Base-by-base conservation (phyloP, 2,329 filamentous ascomycete genomes). In the Clathrospora elynae region DNA sequence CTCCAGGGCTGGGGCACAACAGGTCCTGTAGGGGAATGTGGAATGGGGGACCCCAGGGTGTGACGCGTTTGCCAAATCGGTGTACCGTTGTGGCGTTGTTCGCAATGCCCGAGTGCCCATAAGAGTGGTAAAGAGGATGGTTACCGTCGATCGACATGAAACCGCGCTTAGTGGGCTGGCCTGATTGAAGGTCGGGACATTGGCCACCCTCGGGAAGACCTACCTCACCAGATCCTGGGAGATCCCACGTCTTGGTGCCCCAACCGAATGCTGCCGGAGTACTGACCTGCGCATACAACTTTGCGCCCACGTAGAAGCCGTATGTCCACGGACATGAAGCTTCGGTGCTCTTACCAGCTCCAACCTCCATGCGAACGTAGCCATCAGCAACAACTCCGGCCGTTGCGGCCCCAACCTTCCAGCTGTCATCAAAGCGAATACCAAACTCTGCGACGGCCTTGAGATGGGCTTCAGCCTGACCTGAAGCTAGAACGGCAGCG, bases 361-460 rank as follows among this genome's bases (percentile, higher is more conserved):
- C 32, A 10, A 42, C 26, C 17, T 42, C 28, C 9, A 30, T 26
- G 11, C 17, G 26, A 18, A 42, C n/a, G 17, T 25, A 24, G 11
- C 26, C 32, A 6, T 42, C 39, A 5, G 24, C 39, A 19, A 42
- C 25, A 8, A 42, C 39, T 25, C 23, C 39, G 7, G 31, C 39
- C 3, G 39, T 29, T 12, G 39, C 39, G 10, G 39, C 23, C 5
- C 22, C 39, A 16, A 42, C 32, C 17, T 42, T 34, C 39, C 39
- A 42, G n/a, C 33, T 25, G 10, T 42, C 39, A 18, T 30, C 39
- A 23, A 42, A 42, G 11, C 39, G 39, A 35, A 42, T 29, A 18
- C 39, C 39, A 35, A 42, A 42, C 31, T 42, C 39, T 18, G 39
- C 39, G 26, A 29, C 17, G 13, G 39, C 39, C 31, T 13, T 30